Evolutionary conservation across 768 basidiomycete species (phyloP).

Genomic region (Scleroderma citrinum): DNA sequence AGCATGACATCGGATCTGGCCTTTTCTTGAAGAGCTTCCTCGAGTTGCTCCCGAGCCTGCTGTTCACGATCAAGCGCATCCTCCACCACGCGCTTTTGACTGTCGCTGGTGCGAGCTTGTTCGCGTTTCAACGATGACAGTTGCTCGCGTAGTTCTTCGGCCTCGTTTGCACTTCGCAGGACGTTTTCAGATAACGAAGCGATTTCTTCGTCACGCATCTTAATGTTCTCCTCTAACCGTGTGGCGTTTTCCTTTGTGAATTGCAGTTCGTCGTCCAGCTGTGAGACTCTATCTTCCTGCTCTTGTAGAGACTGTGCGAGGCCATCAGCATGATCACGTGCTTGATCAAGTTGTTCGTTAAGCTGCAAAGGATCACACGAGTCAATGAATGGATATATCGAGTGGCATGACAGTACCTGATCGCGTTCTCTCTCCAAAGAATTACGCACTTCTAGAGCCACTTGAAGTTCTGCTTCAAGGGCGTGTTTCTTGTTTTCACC

Average conservation of each 20-base stretch:
- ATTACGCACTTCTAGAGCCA: conserved; percentile 46
- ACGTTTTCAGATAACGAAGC: conserved; percentile 42
- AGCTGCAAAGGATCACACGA: conserved; percentile 30
- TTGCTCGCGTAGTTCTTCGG: conserved; percentile 50
- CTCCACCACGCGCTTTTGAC: conserved; percentile 36
- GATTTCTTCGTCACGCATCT: conserved; percentile 52
- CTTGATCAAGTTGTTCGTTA: conserved; percentile 43
- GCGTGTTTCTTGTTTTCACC: conserved; percentile 50
- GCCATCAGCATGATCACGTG: conserved; percentile 45
- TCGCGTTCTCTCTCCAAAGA: conserved; percentile 50
- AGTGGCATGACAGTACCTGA: conserved; percentile 34
- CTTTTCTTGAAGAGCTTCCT: conserved; percentile 45
- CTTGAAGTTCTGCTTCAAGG: conserved; percentile 50
- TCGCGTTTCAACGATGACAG: conserved; percentile 51
- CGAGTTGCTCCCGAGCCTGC: conserved; percentile 32
- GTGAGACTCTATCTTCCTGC: conserved; percentile 44
- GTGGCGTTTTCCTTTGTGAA: conserved; percentile 46
- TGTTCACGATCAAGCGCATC: conserved; percentile 6
- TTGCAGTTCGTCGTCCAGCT: conserved; percentile 51
- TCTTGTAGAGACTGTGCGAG: conserved; percentile 47
- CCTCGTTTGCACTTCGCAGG: conserved; percentile 44
- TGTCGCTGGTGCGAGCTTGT: conserved; percentile 42
- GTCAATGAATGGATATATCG: not conserved
- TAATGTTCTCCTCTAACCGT: conserved; percentile 55
- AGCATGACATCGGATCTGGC: conserved; percentile 51